Base-by-base conservation (phyloP, 345 rosid species). In the Boechera retrofracta region DNA sequence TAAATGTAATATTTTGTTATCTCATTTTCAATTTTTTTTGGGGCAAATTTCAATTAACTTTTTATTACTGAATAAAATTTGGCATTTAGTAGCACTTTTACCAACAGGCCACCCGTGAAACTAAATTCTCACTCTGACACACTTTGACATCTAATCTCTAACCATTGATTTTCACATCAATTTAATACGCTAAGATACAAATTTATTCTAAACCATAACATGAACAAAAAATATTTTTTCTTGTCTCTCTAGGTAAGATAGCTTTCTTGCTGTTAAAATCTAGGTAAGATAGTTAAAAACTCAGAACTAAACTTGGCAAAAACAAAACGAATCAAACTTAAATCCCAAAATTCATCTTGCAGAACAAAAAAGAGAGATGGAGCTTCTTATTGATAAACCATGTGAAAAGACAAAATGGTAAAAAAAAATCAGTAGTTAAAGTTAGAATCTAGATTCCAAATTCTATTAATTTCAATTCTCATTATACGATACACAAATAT, bases 61-160 rank as follows among this genome's bases (percentile, higher is more conserved):
- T 67, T 67, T 33, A 55, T 54, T 71, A 71, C 44, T 59, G 29
- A 12, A 60, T 49, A 16, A 59, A 76, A 51, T 7, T 53, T 76
- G 79, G 62, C 48, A 18, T 60, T 39, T 76, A 51, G 55, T 47
- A 59, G 11, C 74, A 61, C 70, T 60, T 76, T 69, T 61, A 69
- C 79, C 74, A 69, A 61, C 63, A 76, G 33, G 6, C 47, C 79
- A 69, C 74, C 69, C 74, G 69, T 76, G 69, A 76, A 76, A 76
- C 55, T 60, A 69, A 57, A 76, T 51, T n/a, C 64, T 31, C 36
- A 48, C 12, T 52, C 74, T 76, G 49, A 61, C 64, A 52, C 57
- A 69, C 39, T 48, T 47, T 10, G 10, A 24, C 49, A 16, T 48
- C 49, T 24, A 29, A 21, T 33, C 77, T 28, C 10, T 63, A 15